These are phyloP conservation scores for Platismatia glauca DNA, from an alignment of 495 filamentous ascomycete genomes.

Conservation along the genomic window DNA sequence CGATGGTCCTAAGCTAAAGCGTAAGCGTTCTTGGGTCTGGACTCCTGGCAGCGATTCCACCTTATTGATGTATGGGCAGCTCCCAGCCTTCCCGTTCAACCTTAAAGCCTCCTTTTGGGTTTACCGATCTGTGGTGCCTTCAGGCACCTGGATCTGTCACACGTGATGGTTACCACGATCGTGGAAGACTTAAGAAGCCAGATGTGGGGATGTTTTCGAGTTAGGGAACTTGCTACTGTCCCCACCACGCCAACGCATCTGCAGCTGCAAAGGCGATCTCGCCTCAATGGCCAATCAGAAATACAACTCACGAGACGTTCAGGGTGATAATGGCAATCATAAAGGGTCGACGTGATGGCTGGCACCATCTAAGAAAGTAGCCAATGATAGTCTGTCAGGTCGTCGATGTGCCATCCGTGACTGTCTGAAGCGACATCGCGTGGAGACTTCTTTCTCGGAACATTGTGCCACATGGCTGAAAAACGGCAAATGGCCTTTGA, in stretches of 20 bases:
- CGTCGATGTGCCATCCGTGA: background rate
- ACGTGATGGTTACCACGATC: background rate
- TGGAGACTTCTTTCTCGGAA: background rate
- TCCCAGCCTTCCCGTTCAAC: background rate
- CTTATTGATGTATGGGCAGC: background rate
- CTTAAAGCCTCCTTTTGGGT: background rate
- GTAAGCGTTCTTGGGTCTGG: background rate
- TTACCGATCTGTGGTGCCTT: background rate
- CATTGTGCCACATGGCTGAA: background rate
- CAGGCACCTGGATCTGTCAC: background rate
- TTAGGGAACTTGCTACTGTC: no score
- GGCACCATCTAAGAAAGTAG: background rate
- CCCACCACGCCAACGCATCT: no score
- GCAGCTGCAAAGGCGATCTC: no score
- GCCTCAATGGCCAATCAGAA: no score
- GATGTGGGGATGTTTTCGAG: no score
- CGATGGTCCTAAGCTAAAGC: background rate
- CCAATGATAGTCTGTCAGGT: background rate
- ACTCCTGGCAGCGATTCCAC: background rate
- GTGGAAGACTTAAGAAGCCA: background rate
- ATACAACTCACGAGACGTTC: no score
- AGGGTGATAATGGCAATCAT: background rate
- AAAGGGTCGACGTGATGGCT: background rate
- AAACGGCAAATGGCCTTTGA: background rate
- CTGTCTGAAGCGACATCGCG: no score